Conservation (phyloP, 257 asterid species). For the Penstemon davidsonii region DNA sequence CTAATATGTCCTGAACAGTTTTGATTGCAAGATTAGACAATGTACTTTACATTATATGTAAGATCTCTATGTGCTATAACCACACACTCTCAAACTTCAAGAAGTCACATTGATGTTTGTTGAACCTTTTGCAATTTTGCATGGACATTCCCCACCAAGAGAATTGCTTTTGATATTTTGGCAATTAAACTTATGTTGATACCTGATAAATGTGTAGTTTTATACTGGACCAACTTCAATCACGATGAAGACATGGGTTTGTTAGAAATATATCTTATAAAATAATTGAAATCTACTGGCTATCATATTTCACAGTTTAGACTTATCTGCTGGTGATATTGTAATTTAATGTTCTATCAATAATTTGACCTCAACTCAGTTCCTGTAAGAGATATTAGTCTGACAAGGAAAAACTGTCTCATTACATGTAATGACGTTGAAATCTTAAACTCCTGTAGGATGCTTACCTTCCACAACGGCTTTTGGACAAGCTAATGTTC, state of each 20-base stretch:
- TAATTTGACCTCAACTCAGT: neutral
- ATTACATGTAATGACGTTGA: constrained; percentile 28
- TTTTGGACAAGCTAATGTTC: constrained; percentile 92
- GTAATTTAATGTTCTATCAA: constrained; percentile 11
- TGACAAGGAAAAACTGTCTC: constrained; percentile 11
- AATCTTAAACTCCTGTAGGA: constrained; percentile 52
- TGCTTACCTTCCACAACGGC: constrained; percentile 99
- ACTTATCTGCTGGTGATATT: constrained; percentile 6
- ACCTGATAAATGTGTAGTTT: neutral
- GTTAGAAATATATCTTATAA: constrained; percentile 6
- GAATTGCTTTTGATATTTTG: neutral
- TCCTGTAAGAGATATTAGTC: constrained; percentile 5
- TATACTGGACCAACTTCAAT: neutral
- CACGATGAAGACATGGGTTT: neutral
- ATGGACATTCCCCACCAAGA: neutral
- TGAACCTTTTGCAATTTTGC: neutral
- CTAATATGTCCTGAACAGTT: neutral
- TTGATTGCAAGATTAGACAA: neutral
- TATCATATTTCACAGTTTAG: neutral
- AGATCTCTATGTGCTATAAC: neutral
- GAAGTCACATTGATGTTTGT: neutral
- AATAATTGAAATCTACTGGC: constrained; percentile 8
- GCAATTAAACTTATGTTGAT: neutral
- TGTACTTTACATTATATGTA: neutral
- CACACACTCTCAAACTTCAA: neutral